Evolutionary conservation across 2,329 filamentous ascomycete genomes (phyloP).

Genomic region (Trichoderma polysporum): DNA sequence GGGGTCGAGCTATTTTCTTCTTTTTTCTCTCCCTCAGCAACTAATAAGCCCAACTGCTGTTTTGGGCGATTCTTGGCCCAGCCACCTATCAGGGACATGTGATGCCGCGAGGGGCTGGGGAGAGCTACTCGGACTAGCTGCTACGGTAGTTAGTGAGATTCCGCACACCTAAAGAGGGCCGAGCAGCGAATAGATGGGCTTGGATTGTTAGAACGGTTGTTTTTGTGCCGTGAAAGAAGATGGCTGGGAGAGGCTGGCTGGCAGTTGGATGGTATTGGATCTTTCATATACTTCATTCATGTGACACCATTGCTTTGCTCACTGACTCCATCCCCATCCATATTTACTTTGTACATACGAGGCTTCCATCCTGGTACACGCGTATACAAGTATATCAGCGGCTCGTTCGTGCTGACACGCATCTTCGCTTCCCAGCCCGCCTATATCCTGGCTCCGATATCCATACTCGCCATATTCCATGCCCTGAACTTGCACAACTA

Average conservation of each 20-base stretch:
- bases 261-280: not conserved
- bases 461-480: too few species aligned
- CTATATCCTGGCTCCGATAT: too few species aligned
- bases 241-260: not conserved
- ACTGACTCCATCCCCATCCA: not conserved
- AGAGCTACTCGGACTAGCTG: not conserved
- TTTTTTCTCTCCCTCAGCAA: not conserved
- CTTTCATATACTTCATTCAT: too few species aligned
- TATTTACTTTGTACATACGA: not conserved
- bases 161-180: not conserved
- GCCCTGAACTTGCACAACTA: too few species aligned
- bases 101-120: slow-evolving; percentile 5
- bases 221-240: not conserved
- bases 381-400: not conserved
- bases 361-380: not conserved
- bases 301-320: not conserved
- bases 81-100: slow-evolving; percentile 13
- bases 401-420: not conserved
- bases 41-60: not conserved
- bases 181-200: not conserved
- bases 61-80: slow-evolving; percentile 11
- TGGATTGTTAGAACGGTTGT: not conserved
- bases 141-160: too few species aligned
- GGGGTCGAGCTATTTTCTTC: not conserved
- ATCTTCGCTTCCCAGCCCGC: not conserved